A percentile compares a stretch with the other conserved stretches of the same genome.
Evolutionary conservation across 495 filamentous ascomycete species (phyloP).

Genomic region (Aspergillus olivimuriae): DNA sequence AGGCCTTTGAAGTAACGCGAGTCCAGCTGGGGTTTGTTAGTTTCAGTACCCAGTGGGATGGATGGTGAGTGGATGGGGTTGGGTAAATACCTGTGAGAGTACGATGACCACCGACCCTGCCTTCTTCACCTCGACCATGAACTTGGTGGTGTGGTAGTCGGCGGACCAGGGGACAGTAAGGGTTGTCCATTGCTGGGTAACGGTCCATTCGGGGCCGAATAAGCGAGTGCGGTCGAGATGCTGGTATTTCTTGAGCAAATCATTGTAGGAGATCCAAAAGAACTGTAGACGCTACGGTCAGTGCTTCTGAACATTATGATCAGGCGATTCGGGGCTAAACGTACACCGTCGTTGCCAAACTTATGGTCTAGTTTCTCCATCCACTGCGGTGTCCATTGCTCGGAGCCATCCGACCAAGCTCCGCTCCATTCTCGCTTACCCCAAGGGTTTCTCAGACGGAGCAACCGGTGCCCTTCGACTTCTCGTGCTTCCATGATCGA

Average conservation of each 20-base stretch:
- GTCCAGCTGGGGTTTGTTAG: too few relatives aligned
- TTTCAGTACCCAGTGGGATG: background rate
- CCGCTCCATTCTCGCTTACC: slow-evolving; percentile 78
- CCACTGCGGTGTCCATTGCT: slow-evolving; percentile 90
- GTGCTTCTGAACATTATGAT: too few relatives aligned
- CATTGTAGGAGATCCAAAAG: slow-evolving; percentile 71
- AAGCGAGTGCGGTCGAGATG: slow-evolving; percentile 83
- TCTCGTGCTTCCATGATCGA: slow-evolving; percentile 80
- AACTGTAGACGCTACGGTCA: too few relatives aligned
- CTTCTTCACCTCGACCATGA: slow-evolving; percentile 61
- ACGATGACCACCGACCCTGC: slow-evolving; percentile 69
- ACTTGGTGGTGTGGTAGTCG: slow-evolving; percentile 81
- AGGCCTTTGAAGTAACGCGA: slow-evolving; percentile 80
- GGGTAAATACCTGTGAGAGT: slow-evolving; percentile 53
- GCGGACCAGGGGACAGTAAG: slow-evolving; percentile 79
- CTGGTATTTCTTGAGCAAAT: slow-evolving; percentile 77
- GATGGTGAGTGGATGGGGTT: background rate
- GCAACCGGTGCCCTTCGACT: slow-evolving; percentile 64
- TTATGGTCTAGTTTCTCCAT: slow-evolving; percentile 69
- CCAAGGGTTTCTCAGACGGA: slow-evolving; percentile 77
- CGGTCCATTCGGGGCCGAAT: slow-evolving; percentile 75
- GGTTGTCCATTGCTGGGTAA: slow-evolving; percentile 79
- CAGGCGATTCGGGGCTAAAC: slow-evolving; percentile 6
- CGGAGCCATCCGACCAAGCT: slow-evolving; percentile 81
- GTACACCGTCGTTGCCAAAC: slow-evolving; percentile 81